These are phyloP conservation scores for Penicillium chermesinum DNA, from an alignment of 495 filamentous ascomycete genomes.

Conservation along the genomic window DNA sequence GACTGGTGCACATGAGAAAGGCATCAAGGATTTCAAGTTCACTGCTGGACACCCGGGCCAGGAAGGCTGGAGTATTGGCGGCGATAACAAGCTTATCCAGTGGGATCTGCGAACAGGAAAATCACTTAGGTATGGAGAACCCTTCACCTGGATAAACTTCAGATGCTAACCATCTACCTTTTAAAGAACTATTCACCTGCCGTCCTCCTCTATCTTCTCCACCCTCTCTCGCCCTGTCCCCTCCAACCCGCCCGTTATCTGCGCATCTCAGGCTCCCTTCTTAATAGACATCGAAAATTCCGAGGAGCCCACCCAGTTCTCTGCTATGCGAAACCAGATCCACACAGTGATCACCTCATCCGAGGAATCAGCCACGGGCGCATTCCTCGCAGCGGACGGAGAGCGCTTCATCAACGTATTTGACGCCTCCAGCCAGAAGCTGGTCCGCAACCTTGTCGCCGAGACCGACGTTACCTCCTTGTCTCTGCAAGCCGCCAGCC, in stretches of 20 bases:
- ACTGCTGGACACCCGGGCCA: constrained; percentile 34
- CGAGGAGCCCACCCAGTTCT: constrained; percentile 39
- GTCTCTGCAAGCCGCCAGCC: constrained; percentile 24
- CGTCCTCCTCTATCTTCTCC: constrained; percentile 36
- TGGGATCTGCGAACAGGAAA: constrained; percentile 51
- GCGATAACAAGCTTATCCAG: constrained; percentile 55
- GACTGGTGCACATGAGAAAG: constrained; percentile 48
- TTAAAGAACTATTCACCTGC: constrained; percentile 44
- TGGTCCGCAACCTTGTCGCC: constrained; percentile 48
- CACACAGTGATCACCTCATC: constrained; percentile 45
- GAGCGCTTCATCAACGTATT: constrained; percentile 56
- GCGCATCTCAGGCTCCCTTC: constrained; percentile 52
- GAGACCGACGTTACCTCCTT: constrained; percentile 45
- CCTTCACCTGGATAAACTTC: background rate
- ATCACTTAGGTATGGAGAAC: constrained; percentile 39
- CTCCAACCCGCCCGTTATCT: constrained; percentile 45
- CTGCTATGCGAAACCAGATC: constrained; percentile 50
- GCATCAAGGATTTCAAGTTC: constrained; percentile 55
- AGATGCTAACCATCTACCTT: constrained; percentile 7
- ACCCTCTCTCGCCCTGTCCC: constrained; percentile 38
- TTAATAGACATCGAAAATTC: constrained; percentile 44
- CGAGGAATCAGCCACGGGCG: constrained; percentile 26
- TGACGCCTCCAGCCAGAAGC: constrained; percentile 36
- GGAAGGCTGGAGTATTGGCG: constrained; percentile 56
- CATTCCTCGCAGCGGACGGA: constrained; percentile 46